phyloP scores from a whole-genome alignment of 148 eudicot genomes.

The Heliosperma pusillum region DNA sequence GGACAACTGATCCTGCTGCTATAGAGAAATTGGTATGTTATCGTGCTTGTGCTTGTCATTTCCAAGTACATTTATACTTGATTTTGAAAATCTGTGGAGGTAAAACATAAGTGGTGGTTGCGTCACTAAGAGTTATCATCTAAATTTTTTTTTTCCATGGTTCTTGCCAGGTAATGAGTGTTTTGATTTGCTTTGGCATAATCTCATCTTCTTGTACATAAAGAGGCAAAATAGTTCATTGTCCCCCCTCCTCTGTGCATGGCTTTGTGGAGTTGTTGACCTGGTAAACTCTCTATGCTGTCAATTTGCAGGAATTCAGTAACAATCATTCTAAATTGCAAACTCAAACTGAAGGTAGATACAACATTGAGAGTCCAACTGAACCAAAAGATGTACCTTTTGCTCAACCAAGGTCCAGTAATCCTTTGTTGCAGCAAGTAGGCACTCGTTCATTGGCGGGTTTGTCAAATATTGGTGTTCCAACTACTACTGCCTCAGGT shows the following conservation, averaged over 20 bases:
- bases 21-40: slow-evolving; percentile 54
- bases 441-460: slow-evolving; percentile 39
- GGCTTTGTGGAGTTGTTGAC: slow-evolving; percentile 4
- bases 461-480: slow-evolving; percentile 24
- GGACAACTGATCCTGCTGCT: slow-evolving; percentile 32
- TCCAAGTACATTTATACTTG: slow-evolving; percentile 6
- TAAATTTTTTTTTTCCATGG: not conserved
- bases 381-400: slow-evolving; percentile 44
- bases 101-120: not conserved
- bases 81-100: slow-evolving; percentile 8
- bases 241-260: not conserved
- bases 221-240: not conserved
- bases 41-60: not conserved
- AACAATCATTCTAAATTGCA: slow-evolving; percentile 33
- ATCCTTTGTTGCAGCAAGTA: slow-evolving; percentile 33
- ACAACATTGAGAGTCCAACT: slow-evolving; percentile 41
- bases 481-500: slow-evolving; percentile 29
- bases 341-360: slow-evolving; percentile 35
- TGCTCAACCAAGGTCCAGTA: slow-evolving; percentile 39
- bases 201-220: not conserved
- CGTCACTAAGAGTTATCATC: not conserved
- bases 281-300: slow-evolving; percentile 13
- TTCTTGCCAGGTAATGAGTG: not conserved
- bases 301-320: slow-evolving; percentile 46
- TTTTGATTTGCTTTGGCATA: not conserved